Percentiles rank a stretch among this genome's conserved stretches.
Conservation (phyloP, 129 eudicot species). For the Lactuca saligna region DNA sequence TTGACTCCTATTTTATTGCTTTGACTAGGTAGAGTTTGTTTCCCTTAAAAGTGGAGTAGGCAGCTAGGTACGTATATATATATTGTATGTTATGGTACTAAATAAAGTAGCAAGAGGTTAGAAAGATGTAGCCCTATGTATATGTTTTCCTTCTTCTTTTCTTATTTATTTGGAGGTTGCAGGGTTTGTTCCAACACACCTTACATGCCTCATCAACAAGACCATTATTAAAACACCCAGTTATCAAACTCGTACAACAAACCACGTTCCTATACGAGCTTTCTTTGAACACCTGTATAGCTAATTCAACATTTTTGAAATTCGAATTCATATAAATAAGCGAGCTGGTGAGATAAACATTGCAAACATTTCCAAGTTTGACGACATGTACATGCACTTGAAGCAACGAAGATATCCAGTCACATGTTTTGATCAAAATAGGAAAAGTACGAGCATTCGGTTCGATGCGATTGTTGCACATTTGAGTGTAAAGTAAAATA, state of each 20-base stretch:
- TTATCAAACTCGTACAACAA: conserved; percentile 47
- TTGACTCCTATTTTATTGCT: too few relatives aligned
- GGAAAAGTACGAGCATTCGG: conserved; percentile 44
- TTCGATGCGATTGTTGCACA: conserved; percentile 30
- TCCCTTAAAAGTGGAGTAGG: too few relatives aligned
- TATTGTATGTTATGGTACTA: too few relatives aligned
- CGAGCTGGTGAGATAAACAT: conserved; percentile 34
- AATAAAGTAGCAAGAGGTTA: too few relatives aligned
- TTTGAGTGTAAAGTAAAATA: conserved; percentile 25
- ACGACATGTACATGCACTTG: conserved; percentile 38
- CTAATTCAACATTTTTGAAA: conserved; percentile 20
- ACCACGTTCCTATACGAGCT: conserved; percentile 37
- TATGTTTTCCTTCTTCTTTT: too few relatives aligned
- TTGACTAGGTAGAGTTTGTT: too few relatives aligned
- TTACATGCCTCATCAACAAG: conserved; percentile 37
- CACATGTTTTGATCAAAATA: conserved; percentile 28
- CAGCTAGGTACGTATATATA: too few relatives aligned
- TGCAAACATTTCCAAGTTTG: conserved; percentile 35
- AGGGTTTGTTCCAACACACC: too few relatives aligned
- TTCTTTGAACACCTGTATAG: conserved; percentile 39
- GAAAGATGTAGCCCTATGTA: too few relatives aligned
- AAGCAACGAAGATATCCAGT: conserved; percentile 20
- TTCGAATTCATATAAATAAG: conserved; percentile 31
- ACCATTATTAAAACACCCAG: conserved; percentile 38
- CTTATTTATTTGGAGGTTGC: too few relatives aligned